Conservation (phyloP, 1,139 yeast species). For the Candida tropicalis region DNA sequence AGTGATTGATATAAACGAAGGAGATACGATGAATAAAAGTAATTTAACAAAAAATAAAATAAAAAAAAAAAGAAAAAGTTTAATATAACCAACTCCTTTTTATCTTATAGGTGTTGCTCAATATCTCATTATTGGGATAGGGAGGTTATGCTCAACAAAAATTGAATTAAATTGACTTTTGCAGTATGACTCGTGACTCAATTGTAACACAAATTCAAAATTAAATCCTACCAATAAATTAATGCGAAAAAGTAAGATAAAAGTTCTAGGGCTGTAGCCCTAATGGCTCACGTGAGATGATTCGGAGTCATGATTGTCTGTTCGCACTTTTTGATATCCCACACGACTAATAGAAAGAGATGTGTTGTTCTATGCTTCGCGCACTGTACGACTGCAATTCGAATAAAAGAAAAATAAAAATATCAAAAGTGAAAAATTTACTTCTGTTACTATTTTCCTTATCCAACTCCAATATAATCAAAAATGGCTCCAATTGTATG, state of each 20-base stretch:
- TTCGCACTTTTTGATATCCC: neutral
- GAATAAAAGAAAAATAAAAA: neutral
- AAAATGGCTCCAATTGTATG: constrained; percentile 93
- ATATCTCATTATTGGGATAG: too few species aligned
- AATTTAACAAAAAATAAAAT: neutral
- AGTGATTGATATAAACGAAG: too few species aligned
- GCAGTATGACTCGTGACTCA: constrained; percentile 8
- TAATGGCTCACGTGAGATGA: neutral
- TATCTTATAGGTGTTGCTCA: too few species aligned
- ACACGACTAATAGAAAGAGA: neutral
- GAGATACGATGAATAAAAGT: too few species aligned
- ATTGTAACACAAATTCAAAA: neutral
- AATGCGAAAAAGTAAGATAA: neutral
- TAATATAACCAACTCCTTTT: neutral
- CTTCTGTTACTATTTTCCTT: neutral
- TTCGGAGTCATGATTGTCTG: neutral
- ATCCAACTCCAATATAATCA: constrained; percentile 13
- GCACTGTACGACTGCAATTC: neutral
- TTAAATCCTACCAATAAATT: neutral
- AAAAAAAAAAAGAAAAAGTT: neutral
- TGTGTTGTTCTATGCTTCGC: neutral
- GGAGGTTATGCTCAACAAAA: constrained; percentile 1
- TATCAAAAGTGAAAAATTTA: neutral
- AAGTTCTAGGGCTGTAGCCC: neutral
- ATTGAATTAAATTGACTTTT: neutral